Conservation (phyloP, 805 yeast species). For the Yarrowia sp. region DNA sequence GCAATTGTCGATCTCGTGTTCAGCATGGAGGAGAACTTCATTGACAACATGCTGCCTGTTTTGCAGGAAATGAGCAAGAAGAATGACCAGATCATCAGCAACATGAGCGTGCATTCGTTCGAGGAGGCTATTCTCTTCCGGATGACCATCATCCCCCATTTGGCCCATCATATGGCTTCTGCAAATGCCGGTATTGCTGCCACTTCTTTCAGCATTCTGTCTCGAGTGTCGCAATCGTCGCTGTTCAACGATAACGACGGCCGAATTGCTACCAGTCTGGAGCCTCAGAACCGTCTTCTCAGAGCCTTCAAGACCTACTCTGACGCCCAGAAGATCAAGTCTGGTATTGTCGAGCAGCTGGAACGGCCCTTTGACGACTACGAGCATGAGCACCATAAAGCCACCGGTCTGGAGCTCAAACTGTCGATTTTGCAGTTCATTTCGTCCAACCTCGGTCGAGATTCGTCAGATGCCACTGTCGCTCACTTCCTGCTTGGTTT, state of each 20-base stretch:
- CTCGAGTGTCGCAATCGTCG: conserved; percentile 57
- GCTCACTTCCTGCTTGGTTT: conserved; percentile 84
- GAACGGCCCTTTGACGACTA: conserved; percentile 51
- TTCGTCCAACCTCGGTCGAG: conserved; percentile 55
- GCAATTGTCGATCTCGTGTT: conserved; percentile 43
- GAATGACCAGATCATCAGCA: conserved; percentile 33
- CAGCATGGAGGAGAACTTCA: conserved; percentile 62
- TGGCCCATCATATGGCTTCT: conserved; percentile 77
- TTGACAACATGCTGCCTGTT: conserved; percentile 54
- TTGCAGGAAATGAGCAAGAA: conserved; percentile 36
- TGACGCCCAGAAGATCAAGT: conserved; percentile 76
- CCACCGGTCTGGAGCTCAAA: conserved; percentile 56
- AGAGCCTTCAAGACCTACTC: conserved; percentile 76
- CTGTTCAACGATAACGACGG: conserved; percentile 53
- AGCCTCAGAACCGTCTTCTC: conserved; percentile 65
- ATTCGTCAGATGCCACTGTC: conserved; percentile 58
- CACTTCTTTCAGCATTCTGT: conserved; percentile 61
- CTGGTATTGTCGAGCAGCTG: conserved; percentile 73
- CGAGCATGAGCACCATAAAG: conserved; percentile 48
- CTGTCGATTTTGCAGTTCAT: conserved; percentile 66
- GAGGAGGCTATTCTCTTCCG: conserved; percentile 75
- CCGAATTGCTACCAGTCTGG: conserved; percentile 50
- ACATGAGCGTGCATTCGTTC: conserved; percentile 54
- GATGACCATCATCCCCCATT: conserved; percentile 72
- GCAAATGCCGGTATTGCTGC: conserved; percentile 59